Percentiles rank a stretch among this genome's conserved stretches.
Conservation (phyloP, 257 asterid genomes). For the Phtheirospermum japonicum region DNA sequence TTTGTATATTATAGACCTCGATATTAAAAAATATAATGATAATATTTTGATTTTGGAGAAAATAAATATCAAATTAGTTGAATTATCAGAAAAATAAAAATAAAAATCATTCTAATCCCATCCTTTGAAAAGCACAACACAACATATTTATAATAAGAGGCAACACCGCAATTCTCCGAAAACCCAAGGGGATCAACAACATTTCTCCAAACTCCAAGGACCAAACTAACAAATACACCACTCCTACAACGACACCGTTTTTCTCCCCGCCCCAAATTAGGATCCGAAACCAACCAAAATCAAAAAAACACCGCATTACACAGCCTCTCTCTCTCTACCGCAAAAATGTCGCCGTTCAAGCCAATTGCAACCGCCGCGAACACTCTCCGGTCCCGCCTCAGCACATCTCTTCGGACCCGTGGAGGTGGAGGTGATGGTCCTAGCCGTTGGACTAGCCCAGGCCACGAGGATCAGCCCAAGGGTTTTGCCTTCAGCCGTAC, state of each 20-base stretch:
- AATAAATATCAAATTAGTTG: no score
- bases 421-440: slow-evolving; percentile 58
- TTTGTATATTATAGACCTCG: no score
- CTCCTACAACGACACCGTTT: background rate
- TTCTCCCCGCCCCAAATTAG: background rate
- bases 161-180: no score
- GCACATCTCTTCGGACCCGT: slow-evolving; percentile 52
- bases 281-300: background rate
- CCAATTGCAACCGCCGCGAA: slow-evolving; percentile 55
- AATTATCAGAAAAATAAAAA: no score
- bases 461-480: slow-evolving; percentile 83
- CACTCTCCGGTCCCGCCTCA: slow-evolving; percentile 53
- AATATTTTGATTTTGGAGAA: no score
- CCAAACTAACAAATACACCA: background rate
- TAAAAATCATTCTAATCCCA: no score
- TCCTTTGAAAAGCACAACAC: no score
- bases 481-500: slow-evolving; percentile 62
- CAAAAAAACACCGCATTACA: background rate
- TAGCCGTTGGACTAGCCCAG: slow-evolving; percentile 67
- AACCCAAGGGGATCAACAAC: background rate
- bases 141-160: no score
- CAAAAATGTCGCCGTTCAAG: slow-evolving; percentile 51
- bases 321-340: slow-evolving; percentile 6
- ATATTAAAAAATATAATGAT: no score
- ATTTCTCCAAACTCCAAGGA: background rate